Conservation (phyloP, 257 asterid genomes). For the Salvia hispanica region DNA sequence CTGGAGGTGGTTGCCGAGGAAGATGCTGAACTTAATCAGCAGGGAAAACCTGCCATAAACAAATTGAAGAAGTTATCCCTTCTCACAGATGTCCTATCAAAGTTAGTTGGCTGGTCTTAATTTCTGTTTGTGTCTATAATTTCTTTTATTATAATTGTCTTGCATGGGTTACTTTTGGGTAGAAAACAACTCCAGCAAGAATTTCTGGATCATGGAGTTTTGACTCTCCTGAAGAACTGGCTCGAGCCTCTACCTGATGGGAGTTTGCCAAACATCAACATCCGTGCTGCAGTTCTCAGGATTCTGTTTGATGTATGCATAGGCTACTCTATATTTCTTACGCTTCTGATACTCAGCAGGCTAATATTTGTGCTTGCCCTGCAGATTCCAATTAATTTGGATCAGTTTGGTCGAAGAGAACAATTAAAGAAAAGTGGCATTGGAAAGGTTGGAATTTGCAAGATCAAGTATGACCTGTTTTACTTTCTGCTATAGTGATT, state of each 20-base stretch:
- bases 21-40: slow-evolving; percentile 81
- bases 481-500: slow-evolving; percentile 1
- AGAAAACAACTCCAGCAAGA: slow-evolving; percentile 96
- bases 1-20: slow-evolving; percentile 90
- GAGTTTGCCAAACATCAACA: slow-evolving; percentile 83
- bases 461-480: background rate
- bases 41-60: slow-evolving; percentile 76
- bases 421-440: slow-evolving; percentile 87
- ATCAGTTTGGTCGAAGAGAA: slow-evolving; percentile 71
- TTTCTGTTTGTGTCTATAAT: slow-evolving; percentile 9
- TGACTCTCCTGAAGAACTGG: slow-evolving; percentile 78
- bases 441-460: slow-evolving; percentile 64
- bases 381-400: slow-evolving; percentile 87
- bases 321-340: background rate
- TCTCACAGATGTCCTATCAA: slow-evolving; percentile 80
- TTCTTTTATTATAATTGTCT: slow-evolving; percentile 6
- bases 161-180: slow-evolving; percentile 33
- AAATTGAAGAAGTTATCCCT: slow-evolving; percentile 81
- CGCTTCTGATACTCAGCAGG: slow-evolving; percentile 3
- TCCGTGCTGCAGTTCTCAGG: slow-evolving; percentile 79
- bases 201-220: slow-evolving; percentile 87
- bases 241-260: slow-evolving; percentile 99
- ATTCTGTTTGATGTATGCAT: slow-evolving; percentile 76
- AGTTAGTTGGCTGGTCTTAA: slow-evolving; percentile 47
- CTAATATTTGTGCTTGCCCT: slow-evolving; percentile 33